Base-by-base conservation (phyloP, 2,329 filamentous ascomycete species). In the Ceratocystis cubensis region DNA sequence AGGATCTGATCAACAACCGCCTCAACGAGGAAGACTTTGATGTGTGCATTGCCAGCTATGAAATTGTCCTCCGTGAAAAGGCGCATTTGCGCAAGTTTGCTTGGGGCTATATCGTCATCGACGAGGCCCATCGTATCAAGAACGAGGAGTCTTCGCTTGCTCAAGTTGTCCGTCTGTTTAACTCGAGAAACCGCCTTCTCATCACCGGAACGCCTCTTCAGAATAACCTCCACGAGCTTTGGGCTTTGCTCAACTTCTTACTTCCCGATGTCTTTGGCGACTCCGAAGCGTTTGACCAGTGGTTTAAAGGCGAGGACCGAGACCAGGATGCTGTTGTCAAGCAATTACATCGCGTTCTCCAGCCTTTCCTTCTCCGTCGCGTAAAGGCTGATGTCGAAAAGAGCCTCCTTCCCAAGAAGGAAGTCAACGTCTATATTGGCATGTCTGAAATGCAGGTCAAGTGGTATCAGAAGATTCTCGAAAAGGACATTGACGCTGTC, bases 371-470 rank as follows among this genome's bases (percentile, higher is more conserved):
- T 72, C 84, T 99, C 53, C 91, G 94, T 69, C 89, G 94, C 76
- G 94, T 99, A 72, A 99, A 99, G 82, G 89, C 86, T 70, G 94
- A 99, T 75, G 94, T 99, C 3, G 94, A 99, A 76, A 99, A 99
- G 82, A 97, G 93, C 73, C 79, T 99, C 69, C 78, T 97, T 64
- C 94, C 94, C 1, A 99, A 99, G 81, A 96, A 97, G 76, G 94
- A 99, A 75, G 80, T 97, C 73, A 99, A 99, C 70, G 78, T 99
- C 33, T 99, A 97, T 74, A 88, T 99, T 70, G 94, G 93, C 71
- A 96, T 99, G 93, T 92, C 94, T 0, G 92, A 96, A 67, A 99
- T 99, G 94, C 94, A 99, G 75, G 84, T 96, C 71, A 96, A 94
- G 74, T 99, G 94, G 93, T 99, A 99, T 74, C 89, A 96, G 76